Base-by-base conservation (phyloP, 2,329 filamentous ascomycete genomes). In the Aspergillus bombycis region DNA sequence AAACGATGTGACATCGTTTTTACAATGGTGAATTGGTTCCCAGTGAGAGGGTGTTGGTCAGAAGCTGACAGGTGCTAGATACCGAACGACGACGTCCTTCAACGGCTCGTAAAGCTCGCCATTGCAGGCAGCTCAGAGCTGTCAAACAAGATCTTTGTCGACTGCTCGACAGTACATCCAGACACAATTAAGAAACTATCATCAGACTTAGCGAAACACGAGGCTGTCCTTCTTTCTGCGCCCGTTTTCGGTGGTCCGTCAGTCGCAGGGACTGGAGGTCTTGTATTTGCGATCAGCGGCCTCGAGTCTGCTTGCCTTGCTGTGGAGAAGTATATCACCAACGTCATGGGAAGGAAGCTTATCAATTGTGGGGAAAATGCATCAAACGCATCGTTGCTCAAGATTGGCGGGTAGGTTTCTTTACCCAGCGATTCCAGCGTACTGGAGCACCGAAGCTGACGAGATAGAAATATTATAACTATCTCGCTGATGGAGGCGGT, bases 401-500 rank as follows among this genome's bases (percentile, higher is more conserved):
- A 50, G 46, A 28, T 50, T 26, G 46, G 46, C 21, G 46, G 46
- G 46, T 50, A 48, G 45, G 21, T 26, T 4, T 14, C 23, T 8
- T 6, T 3, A 14, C 21, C 3, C 16, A 8, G 2, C 7, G 10
- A 7, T 46, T 6, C 3, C 21, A 0, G 2, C 9, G 4, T 12
- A 5, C 14, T 50, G 1, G 14, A 8, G 6, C 8, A 10, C 46
- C 23, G 14, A 50, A 7, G 1, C 23, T 28, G 2, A 50, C 12
- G 2, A 7, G 14, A 7, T 26, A 82, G 80, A 16, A 85, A 85
- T 60, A 82, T 83, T 54, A 75, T 85, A 14, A 83, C 81, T 0
- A 81, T 82, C 2, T 81, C 81, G 0, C 76, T 84, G 67, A 83
- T 83, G 81, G 79, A 83, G 58, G 71, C 84, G 0, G 74, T 85